Evolutionary conservation across 2,329 filamentous ascomycete species (phyloP), one percentile per base, ranked within the genome.

Genomic region (Myriosclerotinia scirpicola): DNA sequence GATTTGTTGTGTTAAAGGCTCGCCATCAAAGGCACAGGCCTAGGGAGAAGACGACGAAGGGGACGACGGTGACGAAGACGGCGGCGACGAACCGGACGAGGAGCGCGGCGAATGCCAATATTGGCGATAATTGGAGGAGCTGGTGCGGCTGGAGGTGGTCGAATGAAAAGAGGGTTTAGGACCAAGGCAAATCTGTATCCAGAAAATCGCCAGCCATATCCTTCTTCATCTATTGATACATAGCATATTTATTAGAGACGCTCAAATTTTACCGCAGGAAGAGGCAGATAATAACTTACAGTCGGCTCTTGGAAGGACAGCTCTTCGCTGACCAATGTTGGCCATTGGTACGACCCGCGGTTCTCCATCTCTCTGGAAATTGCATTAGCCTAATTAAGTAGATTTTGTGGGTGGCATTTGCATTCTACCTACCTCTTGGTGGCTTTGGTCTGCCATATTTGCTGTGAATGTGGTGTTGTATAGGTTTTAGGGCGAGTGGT

Each of bases 1-100:
- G 72, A 99, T 99, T 80, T 99, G 95, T 80, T 50, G 56, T 48
- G 44, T 36, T 17, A 48, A 17, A 36, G n/a, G 11, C 8, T 50
- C 9, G 8, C 11, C 20, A 20, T n/a, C 20, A 20, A 20, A 12
- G 17, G 7, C 3, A n/a, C 5, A n/a, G 46, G n/a, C n/a, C 46
- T 50, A 22, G 46, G 46, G 20, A 50, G 46, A 22, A 50, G 46
- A 8, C 46, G 46, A 9, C 46, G n/a, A 50, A 50, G 20, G 3
- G 1, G 44, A 48, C 44, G 44, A 48, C 17, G 44, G 8, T 6
- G 44, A 20, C 20, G 44, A 17, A 3, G 44, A 48, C 44, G 44
- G 20, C 46, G 46, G n/a, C n/a, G 46, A 22, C n/a, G n/a, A 22
- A 50, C 9, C 7, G 22, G 11, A 17, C 5, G 46, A 22, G 46